Evolutionary conservation across 1,284 basidiomycete species (phyloP).

Genomic region (Tremellales sp.): DNA sequence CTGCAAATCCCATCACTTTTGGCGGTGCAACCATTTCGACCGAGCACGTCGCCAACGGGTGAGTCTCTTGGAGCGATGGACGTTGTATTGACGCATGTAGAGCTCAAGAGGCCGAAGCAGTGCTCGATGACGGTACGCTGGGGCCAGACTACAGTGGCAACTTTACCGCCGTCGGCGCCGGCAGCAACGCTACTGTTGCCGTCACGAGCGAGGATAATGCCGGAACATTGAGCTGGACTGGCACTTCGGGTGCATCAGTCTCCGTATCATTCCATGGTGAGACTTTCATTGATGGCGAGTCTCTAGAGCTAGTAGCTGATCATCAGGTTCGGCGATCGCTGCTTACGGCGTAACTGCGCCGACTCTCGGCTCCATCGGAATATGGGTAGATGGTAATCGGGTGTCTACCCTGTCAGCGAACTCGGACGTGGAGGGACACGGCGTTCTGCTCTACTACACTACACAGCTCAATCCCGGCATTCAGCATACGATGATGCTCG

Average conservation of each 20-base stretch:
- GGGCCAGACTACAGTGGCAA: neutral
- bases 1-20: conserved; percentile 6
- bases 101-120: neutral
- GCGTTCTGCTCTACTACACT: conserved; percentile 22
- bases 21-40: conserved; percentile 13
- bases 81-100: neutral
- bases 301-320: conserved; percentile 1
- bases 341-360: conserved; percentile 17
- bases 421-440: conserved; percentile 20
- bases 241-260: conserved; percentile 25
- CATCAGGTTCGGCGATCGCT: conserved; percentile 22
- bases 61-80: neutral
- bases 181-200: neutral
- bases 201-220: conserved; percentile 15
- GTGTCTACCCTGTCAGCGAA: conserved; percentile 5
- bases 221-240: conserved; percentile 26
- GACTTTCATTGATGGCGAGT: neutral
- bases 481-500: conserved; percentile 18
- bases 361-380: neutral
- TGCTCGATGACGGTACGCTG: neutral
- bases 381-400: neutral
- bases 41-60: conserved; percentile 9
- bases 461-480: conserved; percentile 21
- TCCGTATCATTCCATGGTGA: conserved; percentile 27
- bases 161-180: neutral